Percentiles rank a stretch among this genome's conserved stretches.
phyloP scores from a whole-genome alignment of 495 filamentous ascomycete genomes.

The Glonium stellatum region DNA sequence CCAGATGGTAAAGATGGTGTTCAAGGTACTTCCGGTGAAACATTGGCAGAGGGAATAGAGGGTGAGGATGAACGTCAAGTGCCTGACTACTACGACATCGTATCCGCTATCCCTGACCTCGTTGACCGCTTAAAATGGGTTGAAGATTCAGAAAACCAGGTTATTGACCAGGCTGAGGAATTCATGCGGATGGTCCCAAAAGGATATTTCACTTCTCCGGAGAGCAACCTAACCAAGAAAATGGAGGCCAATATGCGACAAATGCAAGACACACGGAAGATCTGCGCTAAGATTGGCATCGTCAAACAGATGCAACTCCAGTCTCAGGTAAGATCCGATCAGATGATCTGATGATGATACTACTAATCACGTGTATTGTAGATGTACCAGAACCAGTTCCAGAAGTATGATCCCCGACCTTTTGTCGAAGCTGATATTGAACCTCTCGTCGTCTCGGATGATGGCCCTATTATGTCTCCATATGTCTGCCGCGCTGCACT shows the following conservation, averaged over 20 bases:
- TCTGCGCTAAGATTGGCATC: conserved; percentile 90
- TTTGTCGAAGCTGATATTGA: conserved; percentile 81
- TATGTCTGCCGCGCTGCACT: conserved; percentile 73
- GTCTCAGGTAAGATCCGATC: conserved; percentile 59
- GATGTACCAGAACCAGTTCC: conserved; percentile 98
- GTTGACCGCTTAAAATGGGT: conserved; percentile 69
- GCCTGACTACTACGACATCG: conserved; percentile 88
- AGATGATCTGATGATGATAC: conserved; percentile 8
- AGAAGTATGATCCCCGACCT: conserved; percentile 89
- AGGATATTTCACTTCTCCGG: conserved; percentile 70
- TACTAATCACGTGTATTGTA: conserved; percentile 36
- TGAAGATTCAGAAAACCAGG: conserved; percentile 77
- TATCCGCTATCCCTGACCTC: conserved; percentile 80
- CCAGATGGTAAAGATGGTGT: conserved; percentile 42
- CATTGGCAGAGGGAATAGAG: conserved; percentile 86
- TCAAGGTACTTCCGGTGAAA: conserved; percentile 50
- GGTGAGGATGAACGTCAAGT: conserved; percentile 70
- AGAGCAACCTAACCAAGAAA: conserved; percentile 66
- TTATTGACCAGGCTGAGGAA: conserved; percentile 78
- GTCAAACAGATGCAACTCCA: conserved; percentile 99
- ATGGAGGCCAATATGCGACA: conserved; percentile 87
- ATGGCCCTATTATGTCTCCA: conserved; percentile 77
- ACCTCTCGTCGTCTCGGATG: conserved; percentile 76
- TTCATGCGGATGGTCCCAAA: conserved; percentile 65
- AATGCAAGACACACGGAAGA: conserved; percentile 93